phyloP scores from a whole-genome alignment of 2,329 filamentous ascomycete species.

The Lasiodiplodia sp. region DNA sequence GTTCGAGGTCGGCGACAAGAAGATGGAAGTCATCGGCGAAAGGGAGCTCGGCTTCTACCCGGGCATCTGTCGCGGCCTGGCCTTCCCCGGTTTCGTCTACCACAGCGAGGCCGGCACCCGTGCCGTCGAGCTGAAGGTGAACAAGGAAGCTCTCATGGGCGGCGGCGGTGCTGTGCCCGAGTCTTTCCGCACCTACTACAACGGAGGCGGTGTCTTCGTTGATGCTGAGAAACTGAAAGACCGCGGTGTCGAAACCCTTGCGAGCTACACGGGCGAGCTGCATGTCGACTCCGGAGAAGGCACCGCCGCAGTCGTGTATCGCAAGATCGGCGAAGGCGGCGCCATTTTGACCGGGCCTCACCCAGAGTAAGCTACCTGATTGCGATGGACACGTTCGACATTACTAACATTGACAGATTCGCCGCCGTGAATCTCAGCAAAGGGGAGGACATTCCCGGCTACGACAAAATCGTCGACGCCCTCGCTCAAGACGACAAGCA shows the following conservation, averaged over 20 bases:
- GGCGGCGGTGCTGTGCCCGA: slow-evolving; percentile 61
- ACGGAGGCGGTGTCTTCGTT: slow-evolving; percentile 93
- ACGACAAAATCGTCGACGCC: slow-evolving; percentile 71
- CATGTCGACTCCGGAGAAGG: slow-evolving; percentile 77
- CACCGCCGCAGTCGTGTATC: slow-evolving; percentile 81
- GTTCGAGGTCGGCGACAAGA: slow-evolving; percentile 84
- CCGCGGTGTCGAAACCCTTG: slow-evolving; percentile 79
- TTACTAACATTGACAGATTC: slow-evolving; percentile 66
- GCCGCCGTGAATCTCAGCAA: slow-evolving; percentile 77
- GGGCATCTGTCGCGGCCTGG: slow-evolving; percentile 82
- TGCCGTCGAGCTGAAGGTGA: slow-evolving; percentile 72
- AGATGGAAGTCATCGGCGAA: slow-evolving; percentile 83
- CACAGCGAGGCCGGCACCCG: slow-evolving; percentile 83
- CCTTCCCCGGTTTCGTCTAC: slow-evolving; percentile 90
- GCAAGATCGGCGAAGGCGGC: slow-evolving; percentile 80
- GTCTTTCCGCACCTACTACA: slow-evolving; percentile 82
- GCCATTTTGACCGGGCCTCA: slow-evolving; percentile 86
- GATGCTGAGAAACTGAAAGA: slow-evolving; percentile 70
- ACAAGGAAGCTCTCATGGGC: slow-evolving; percentile 63
- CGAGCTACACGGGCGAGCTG: slow-evolving; percentile 76
- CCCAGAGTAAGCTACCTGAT: slow-evolving; percentile 73
- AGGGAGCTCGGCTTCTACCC: slow-evolving; percentile 90
- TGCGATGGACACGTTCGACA: neutral
- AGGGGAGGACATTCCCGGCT: slow-evolving; percentile 71
- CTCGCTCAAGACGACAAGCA: slow-evolving; percentile 73